phyloP scores from a whole-genome alignment of 192 early-diverging fungal species.

The Linderina pennispora region DNA sequence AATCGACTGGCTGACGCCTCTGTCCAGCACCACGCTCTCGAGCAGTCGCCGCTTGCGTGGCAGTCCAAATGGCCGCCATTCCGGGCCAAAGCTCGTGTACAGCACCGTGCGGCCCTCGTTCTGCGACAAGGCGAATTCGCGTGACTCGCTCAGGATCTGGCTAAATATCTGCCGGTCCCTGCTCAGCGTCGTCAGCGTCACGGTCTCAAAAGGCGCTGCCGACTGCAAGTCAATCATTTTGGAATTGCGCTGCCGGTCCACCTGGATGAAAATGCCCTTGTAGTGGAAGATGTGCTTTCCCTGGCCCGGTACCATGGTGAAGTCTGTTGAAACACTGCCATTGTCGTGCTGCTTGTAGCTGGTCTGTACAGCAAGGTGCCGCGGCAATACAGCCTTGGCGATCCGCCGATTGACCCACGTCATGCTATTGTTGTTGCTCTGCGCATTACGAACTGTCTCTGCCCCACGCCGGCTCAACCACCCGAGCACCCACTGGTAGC shows the following conservation, averaged over 20 bases:
- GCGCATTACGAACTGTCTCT: conserved; percentile 16
- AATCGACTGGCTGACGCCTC: conserved; percentile 57
- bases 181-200: conserved; percentile 85
- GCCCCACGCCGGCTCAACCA: conserved; percentile 66
- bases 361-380: conserved; percentile 84
- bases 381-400: conserved; percentile 46
- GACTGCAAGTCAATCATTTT: conserved; percentile 88
- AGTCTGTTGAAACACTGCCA: conserved; percentile 75
- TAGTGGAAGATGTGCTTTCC: conserved; percentile 86
- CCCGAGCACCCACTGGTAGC: conserved; percentile 88
- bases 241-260: conserved; percentile 74
- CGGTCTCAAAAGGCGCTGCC: conserved; percentile 92
- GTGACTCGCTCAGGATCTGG: conserved; percentile 74
- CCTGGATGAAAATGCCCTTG: conserved; percentile 73
- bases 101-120: conserved; percentile 95
- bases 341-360: conserved; percentile 83
- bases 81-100: conserved; percentile 90
- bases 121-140: conserved; percentile 70
- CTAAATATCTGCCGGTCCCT: conserved; percentile 73
- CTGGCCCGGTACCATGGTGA: conserved; percentile 87
- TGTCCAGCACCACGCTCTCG: conserved; percentile 68
- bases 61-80: conserved; percentile 95
- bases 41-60: conserved; percentile 74
- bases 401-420: conserved; percentile 51
- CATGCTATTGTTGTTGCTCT: conserved; percentile 2